Percentiles rank a stretch among this genome's conserved stretches.
phyloP scores from a whole-genome alignment of 345 rosid species.

The Triadica sebifera region DNA sequence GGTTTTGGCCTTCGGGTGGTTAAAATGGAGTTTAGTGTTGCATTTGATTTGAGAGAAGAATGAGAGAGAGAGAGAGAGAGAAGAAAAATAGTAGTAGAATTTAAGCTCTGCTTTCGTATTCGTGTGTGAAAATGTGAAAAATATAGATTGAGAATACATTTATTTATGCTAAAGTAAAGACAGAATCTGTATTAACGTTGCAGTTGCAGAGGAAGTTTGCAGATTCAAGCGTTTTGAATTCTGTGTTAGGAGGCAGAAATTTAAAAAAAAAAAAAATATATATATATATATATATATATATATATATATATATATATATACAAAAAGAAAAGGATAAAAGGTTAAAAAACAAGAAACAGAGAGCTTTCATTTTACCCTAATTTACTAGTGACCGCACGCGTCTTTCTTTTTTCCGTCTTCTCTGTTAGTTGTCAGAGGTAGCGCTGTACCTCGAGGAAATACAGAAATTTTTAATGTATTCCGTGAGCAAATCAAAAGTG shows the following conservation, averaged over 20 bases:
- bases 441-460: neutral
- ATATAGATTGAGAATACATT: no score
- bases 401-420: neutral
- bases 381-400: neutral
- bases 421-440: neutral
- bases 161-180: neutral
- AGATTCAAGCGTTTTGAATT: neutral
- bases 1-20: no score
- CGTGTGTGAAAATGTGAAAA: neutral
- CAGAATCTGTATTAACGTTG: neutral
- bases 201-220: neutral
- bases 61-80: neutral
- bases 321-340: neutral
- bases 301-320: no score
- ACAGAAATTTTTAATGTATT: neutral
- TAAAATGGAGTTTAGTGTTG: neutral
- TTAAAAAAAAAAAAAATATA: no score
- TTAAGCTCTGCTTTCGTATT: no score
- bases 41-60: neutral
- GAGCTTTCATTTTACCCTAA: neutral
- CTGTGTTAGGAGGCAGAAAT: neutral
- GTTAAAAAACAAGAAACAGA: neutral
- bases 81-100: no score
- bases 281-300: no score
- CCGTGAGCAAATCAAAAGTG: no score